These are phyloP conservation scores for Dictyostelium intermedium DNA, from an alignment of 78 protist genomes.

Conservation along the genomic window DNA sequence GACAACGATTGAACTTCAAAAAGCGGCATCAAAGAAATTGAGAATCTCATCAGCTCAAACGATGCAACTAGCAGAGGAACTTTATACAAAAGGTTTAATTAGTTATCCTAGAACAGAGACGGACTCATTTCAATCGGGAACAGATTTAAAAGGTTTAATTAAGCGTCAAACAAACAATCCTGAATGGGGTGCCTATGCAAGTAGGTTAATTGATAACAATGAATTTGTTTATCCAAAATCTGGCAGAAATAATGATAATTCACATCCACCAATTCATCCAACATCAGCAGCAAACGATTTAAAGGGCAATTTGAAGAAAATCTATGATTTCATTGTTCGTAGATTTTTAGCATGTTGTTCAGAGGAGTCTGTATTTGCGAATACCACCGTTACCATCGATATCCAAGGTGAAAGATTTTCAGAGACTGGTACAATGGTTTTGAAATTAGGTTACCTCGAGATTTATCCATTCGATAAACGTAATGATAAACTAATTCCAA, in stretches of 20 bases:
- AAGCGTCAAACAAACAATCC: constrained; percentile 40
- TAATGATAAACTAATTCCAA: constrained; percentile 90
- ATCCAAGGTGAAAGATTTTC: constrained; percentile 89
- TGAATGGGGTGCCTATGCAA: constrained; percentile 89
- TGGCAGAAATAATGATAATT: constrained; percentile 93
- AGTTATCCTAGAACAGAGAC: constrained; percentile 99
- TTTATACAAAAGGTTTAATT: constrained; percentile 93
- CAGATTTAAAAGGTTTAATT: constrained; percentile 83
- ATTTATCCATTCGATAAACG: constrained; percentile 94
- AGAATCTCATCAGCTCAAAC: constrained; percentile 84
- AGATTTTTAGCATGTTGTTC: constrained; percentile 98
- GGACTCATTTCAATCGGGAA: constrained; percentile 82
- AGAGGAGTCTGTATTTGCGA: constrained; percentile 92
- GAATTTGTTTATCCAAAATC: constrained; percentile 88
- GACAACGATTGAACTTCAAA: constrained; percentile 96
- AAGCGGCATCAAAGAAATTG: constrained; percentile 86
- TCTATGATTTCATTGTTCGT: constrained; percentile 95
- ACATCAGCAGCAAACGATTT: constrained; percentile 28
- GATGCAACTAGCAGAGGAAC: constrained; percentile 91
- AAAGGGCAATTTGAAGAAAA: not conserved
- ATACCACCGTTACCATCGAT: constrained; percentile 85
- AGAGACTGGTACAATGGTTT: constrained; percentile 75
- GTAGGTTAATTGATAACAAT: constrained; percentile 17
- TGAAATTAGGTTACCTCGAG: constrained; percentile 88
- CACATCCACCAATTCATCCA: constrained; percentile 99